A percentile compares a stretch with the other conserved stretches of the same genome.
phyloP scores from a whole-genome alignment of 495 filamentous ascomycete genomes.

The Penicillium coffeae region DNA sequence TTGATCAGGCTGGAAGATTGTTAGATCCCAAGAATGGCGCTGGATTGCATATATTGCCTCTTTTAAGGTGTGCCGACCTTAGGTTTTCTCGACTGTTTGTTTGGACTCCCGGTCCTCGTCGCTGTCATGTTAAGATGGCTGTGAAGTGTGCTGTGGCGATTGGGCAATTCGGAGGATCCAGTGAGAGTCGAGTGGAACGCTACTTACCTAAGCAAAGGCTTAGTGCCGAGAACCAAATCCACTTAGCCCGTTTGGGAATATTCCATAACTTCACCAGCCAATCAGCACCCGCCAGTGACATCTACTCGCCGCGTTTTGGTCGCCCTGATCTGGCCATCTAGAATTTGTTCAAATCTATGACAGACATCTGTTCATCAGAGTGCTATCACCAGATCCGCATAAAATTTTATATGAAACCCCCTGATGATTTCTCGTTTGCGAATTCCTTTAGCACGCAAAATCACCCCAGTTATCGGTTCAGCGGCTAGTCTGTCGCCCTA shows the following conservation, averaged over 20 bases:
- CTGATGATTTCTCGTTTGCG: constrained; percentile 6
- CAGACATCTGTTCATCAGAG: constrained; percentile 2
- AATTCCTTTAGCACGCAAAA: constrained; percentile 8
- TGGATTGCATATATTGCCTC: not conserved
- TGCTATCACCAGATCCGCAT: not conserved
- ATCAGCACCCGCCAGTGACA: constrained; percentile 22
- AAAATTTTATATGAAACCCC: not conserved
- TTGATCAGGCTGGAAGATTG: not conserved
- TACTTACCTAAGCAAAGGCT: no score
- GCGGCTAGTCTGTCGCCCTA: constrained; percentile 6
- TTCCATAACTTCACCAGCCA: constrained; percentile 9
- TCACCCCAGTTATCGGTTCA: constrained; percentile 2
- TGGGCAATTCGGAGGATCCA: no score
- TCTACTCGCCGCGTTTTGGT: no score
- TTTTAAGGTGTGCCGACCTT: no score
- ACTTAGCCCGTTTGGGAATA: constrained; percentile 2
- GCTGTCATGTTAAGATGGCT: no score
- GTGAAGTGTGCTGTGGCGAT: no score
- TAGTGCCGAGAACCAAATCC: constrained; percentile 4
- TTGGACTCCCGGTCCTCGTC: no score
- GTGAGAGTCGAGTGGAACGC: no score
- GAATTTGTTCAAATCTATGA: constrained; percentile 4
- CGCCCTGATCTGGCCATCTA: no score
- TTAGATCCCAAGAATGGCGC: no score
- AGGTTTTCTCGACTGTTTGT: no score